These are phyloP conservation scores for Chalciporus piperatus DNA, from an alignment of 768 basidiomycete genomes.

Conservation along the genomic window DNA sequence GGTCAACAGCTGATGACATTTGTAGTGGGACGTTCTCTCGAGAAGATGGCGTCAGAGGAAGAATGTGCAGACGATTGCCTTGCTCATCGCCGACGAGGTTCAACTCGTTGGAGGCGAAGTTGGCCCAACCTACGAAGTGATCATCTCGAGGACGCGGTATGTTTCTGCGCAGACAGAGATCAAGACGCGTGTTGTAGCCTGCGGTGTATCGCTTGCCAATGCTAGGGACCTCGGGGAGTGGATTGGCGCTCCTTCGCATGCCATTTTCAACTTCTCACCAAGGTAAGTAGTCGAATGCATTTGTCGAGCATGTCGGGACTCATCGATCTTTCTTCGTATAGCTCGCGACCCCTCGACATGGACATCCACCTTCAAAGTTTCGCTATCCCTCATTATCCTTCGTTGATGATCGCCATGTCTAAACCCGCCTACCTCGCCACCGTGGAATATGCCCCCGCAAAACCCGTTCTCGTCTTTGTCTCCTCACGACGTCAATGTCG, in stretches of 20 bases:
- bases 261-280: conserved; percentile 97
- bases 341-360: conserved; percentile 95
- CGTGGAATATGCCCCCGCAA: conserved; percentile 77
- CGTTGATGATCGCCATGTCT: conserved; percentile 98
- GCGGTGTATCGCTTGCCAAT: conserved; percentile 92
- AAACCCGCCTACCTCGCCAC: conserved; percentile 96
- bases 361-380: conserved; percentile 97
- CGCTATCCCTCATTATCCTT: conserved; percentile 95
- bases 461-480: conserved; percentile 91
- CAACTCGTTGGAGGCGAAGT: conserved; percentile 94
- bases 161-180: conserved; percentile 91
- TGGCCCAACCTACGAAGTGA: conserved; percentile 94
- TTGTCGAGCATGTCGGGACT: not conserved
- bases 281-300: conserved; percentile 44
- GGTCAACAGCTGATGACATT: not conserved
- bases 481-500: conserved; percentile 91
- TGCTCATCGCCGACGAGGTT: conserved; percentile 93
- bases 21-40: conserved; percentile 92
- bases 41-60: conserved; percentile 95
- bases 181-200: conserved; percentile 92
- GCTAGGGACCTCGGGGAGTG: conserved; percentile 95
- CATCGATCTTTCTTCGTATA: conserved; percentile 29
- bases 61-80: conserved; percentile 90
- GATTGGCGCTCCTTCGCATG: conserved; percentile 93
- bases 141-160: conserved; percentile 95